Base-by-base conservation (phyloP, 2,329 filamentous ascomycete species). In the Aspergillus alliaceus region DNA sequence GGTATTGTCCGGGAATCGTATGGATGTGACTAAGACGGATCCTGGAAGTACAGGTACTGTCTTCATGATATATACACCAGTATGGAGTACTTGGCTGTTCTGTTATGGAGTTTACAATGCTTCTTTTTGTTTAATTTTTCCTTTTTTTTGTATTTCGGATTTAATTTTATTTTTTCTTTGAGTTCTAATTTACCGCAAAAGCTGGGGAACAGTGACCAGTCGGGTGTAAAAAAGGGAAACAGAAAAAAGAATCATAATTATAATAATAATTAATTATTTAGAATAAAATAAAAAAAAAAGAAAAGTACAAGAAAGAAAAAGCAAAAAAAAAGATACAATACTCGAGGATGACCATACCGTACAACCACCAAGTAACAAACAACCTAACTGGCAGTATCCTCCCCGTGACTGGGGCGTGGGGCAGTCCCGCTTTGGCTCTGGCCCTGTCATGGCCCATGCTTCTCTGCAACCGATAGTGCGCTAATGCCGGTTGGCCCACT, bases 401-500 rank as follows among this genome's bases (percentile, higher is more conserved):
- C n/a, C 44, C 58, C 56, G 58, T 61, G 57, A 62, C 60, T 56
- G 53, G 37, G 20, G 15, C 18, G 56, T 58, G 57, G 62, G 54
- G 54, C 56, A 20, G 32, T 31, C 53, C 3, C n/a, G n/a, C 25
- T 27, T 51, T 59, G 51, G 57, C 62, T 60, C 58, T 58, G 57
- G 54, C 53, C 63, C 63, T 61, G 62, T 64, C 60, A 56, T 61
- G 63, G 63, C 54, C 62, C 59, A 56, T 65, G 62, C 62, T 63
- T 42, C 44, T 42, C 39, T 22, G 40, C 51, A 54, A 57, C 20
- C 25, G 50, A 37, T n/a, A 50, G 25, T 49, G 39, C 35, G 51
- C 57, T 51, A 49, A 32, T 37, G 35, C 53, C 44, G 32, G 31
- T 24, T 34, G 34, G 11, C 39, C 62, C 59, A 63, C 53, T 39